Conservation (phyloP, 2,329 filamentous ascomycete species). For the Talaromyces marneffei region DNA sequence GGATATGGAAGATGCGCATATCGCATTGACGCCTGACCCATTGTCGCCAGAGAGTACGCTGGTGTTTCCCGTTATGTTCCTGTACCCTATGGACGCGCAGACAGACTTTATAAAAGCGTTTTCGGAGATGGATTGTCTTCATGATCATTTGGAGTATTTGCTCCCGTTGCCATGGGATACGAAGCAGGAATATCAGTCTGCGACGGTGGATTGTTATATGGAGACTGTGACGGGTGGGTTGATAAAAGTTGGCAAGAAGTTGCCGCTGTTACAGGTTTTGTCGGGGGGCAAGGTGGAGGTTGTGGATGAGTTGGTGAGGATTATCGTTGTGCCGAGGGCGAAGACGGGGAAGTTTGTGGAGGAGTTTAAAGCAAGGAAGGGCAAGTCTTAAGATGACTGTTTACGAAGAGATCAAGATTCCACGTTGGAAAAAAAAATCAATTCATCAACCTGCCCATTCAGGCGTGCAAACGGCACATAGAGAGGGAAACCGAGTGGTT, state of each 20-base stretch:
- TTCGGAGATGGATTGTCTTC: constrained; percentile 66
- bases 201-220: constrained; percentile 77
- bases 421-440: neutral
- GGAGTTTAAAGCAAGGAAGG: constrained; percentile 72
- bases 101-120: constrained; percentile 89
- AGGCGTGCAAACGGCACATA: neutral
- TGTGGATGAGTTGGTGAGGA: constrained; percentile 74
- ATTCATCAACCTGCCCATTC: constrained; percentile 5
- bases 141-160: constrained; percentile 76
- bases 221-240: constrained; percentile 74
- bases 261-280: constrained; percentile 68
- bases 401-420: neutral
- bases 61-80: constrained; percentile 69
- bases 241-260: constrained; percentile 83
- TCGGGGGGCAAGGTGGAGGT: constrained; percentile 74
- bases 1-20: constrained; percentile 76
- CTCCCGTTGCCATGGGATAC: constrained; percentile 84
- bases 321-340: constrained; percentile 72
- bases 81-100: constrained; percentile 78
- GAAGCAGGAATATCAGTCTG: constrained; percentile 58
- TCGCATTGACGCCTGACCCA: constrained; percentile 66
- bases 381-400: neutral
- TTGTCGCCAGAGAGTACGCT: constrained; percentile 67
- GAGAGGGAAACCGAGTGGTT: constrained; percentile 13
- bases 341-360: constrained; percentile 67